phyloP scores from a whole-genome alignment of 345 rosid species.

The Populus davidiana region DNA sequence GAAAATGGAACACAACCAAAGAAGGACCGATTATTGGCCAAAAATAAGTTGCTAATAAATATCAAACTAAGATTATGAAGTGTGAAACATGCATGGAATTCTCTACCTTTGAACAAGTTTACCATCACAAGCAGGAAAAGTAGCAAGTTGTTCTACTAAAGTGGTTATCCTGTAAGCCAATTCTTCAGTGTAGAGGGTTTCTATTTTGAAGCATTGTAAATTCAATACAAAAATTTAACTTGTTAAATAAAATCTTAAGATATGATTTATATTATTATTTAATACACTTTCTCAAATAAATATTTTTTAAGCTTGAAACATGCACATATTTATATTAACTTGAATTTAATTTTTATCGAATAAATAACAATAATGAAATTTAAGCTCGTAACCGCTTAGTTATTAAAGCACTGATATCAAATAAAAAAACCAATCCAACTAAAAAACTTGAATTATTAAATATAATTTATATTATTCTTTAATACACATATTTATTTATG shows the following conservation, averaged over 20 bases:
- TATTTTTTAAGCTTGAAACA: fast-evolving
- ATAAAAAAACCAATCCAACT: too few relatives aligned
- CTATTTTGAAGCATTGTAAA: not conserved
- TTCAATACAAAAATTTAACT: too few relatives aligned
- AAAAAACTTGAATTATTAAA: too few relatives aligned
- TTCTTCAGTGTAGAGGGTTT: not conserved
- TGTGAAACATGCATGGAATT: slow-evolving; percentile 6
- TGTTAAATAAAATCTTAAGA: too few relatives aligned
- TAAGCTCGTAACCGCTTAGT: fast-evolving
- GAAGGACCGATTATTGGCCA: not conserved
- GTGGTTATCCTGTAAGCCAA: not conserved
- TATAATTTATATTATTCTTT: too few relatives aligned
- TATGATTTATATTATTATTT: too few relatives aligned
- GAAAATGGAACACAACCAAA: not conserved
- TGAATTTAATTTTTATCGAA: too few relatives aligned
- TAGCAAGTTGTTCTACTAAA: not conserved
- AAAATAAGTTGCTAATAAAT: not conserved
- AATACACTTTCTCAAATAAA: fast-evolving
- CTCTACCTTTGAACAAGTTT: not conserved
- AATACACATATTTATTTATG: not conserved
- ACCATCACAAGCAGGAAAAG: not conserved
- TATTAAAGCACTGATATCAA: fast-evolving
- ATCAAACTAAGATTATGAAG: not conserved
- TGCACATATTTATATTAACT: fast-evolving
- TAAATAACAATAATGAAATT: fast-evolving